phyloP scores from a whole-genome alignment of 768 basidiomycete genomes.

The Amanita fuliginea region DNA sequence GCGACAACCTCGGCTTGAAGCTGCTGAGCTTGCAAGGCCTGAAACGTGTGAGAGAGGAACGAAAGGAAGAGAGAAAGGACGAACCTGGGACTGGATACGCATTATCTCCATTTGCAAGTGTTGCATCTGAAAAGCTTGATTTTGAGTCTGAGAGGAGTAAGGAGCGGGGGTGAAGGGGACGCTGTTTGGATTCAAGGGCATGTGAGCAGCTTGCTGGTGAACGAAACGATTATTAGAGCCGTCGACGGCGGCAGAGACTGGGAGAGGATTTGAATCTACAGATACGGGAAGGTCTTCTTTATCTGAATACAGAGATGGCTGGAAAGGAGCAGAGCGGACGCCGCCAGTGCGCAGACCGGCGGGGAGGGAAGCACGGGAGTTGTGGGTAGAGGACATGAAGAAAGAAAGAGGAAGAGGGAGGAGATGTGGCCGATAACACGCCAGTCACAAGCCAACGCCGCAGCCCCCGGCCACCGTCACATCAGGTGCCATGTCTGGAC shows the following conservation, averaged over 20 bases:
- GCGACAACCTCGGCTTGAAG: slow-evolving; percentile 64
- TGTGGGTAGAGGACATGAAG: slow-evolving; percentile 39
- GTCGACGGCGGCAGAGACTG: slow-evolving; percentile 67
- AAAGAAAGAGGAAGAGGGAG: slow-evolving; percentile 21
- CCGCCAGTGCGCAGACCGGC: slow-evolving; percentile 85
- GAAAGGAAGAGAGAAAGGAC: background rate
- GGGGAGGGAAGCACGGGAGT: slow-evolving; percentile 74
- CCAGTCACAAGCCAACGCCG: slow-evolving; percentile 2
- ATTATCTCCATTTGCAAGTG: slow-evolving; percentile 78
- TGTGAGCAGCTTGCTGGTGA: slow-evolving; percentile 40
- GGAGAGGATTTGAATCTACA: slow-evolving; percentile 31
- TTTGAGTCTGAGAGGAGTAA: slow-evolving; percentile 20
- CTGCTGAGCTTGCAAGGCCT: slow-evolving; percentile 69
- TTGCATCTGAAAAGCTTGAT: slow-evolving; percentile 69
- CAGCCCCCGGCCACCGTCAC: slow-evolving; percentile 17
- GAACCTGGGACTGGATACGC: slow-evolving; percentile 56
- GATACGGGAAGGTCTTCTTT: slow-evolving; percentile 49
- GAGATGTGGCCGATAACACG: slow-evolving; percentile 9
- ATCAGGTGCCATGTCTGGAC: no score
- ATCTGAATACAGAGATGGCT: slow-evolving; percentile 29
- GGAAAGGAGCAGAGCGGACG: slow-evolving; percentile 58
- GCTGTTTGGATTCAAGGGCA: slow-evolving; percentile 43
- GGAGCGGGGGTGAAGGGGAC: slow-evolving; percentile 35
- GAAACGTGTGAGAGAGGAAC: slow-evolving; percentile 9
- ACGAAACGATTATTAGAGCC: slow-evolving; percentile 54